Evolutionary conservation across 139 green algal genomes (phyloP).

Genomic region (Micromonas commoda): DNA sequence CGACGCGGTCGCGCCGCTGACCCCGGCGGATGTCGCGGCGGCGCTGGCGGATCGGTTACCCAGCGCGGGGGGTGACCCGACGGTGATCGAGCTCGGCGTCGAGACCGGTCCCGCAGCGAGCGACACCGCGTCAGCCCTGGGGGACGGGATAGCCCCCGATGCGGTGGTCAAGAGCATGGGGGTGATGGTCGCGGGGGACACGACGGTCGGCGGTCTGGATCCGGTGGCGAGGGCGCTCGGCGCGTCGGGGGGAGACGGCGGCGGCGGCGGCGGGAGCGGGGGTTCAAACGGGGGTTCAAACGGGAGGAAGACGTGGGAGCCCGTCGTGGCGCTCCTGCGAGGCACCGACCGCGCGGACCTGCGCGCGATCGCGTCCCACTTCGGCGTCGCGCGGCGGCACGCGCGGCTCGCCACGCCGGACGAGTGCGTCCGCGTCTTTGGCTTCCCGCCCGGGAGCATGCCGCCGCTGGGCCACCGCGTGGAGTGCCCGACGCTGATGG

Average conservation of each 20-base stretch:
- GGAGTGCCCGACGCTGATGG: not conserved
- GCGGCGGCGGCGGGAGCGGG: no score
- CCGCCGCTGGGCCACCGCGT: not conserved
- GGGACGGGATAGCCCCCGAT: not conserved
- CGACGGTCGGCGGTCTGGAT: not conserved
- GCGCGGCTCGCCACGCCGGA: not conserved
- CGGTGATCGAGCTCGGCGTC: not conserved
- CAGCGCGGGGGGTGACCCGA: not conserved
- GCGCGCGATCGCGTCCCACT: not conserved
- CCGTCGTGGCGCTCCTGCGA: not conserved
- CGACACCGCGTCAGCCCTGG: not conserved
- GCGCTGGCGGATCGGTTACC: not conserved
- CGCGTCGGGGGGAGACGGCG: no score
- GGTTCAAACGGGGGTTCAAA: no score
- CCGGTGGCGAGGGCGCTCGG: no score
- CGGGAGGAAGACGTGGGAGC: no score
- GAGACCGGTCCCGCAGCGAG: not conserved
- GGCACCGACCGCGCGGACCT: not conserved
- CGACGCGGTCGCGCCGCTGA: not conserved
- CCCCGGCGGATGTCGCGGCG: not conserved
- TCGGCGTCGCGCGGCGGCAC: not conserved
- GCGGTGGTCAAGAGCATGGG: not conserved
- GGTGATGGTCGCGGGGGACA: not conserved
- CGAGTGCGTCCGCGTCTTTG: not conserved
- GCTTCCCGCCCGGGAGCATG: constrained; percentile 5